Evolutionary conservation across 2,329 filamentous ascomycete genomes (phyloP), one percentile per base, ranked within the genome.

Genomic region (Alternaria viburni): DNA sequence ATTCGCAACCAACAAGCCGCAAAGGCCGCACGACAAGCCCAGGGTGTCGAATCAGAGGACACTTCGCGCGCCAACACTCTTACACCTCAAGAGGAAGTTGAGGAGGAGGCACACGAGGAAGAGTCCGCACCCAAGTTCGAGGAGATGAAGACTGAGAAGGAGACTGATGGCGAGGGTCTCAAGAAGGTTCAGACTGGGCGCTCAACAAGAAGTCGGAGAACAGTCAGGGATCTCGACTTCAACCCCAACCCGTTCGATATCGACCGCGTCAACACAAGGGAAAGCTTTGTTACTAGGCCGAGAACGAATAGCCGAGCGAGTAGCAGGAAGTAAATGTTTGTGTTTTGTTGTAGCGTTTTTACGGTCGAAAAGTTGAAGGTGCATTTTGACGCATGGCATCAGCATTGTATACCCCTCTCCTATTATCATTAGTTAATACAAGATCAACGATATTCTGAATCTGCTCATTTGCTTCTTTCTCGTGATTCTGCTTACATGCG

Each of bases 181-280:
- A 71, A 74, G 67, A 78, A 73, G 64, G 67, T 74, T 5, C 63
- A 68, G 25, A 79, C 76, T 12, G 75, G 72, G 7, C 69, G 75
- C 21, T 78, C 73, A 21, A 72, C 59, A 7, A 70, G 68, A 61
- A 74, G 66, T 51, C 70, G 56, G 55, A 69, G 66, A 59, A 72
- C 72, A 4, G 62, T 70, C 23, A 71, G 74, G 25, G 72, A 65
- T 9, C 63, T 71, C 10, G 72, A 78, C 21, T 79, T 70, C 54
- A 80, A 83, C 49, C 78, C 81, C n/a, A 84, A 81, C 65, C 83
- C 83, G 6, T 85, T 81, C 65, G 82, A 84, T 57, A 80, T 85
- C 44, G 83, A 85, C 64, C 79, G 82, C 2, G 80, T 84, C 13
- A 78, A 85, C 62, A 85, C 83, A 26, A 72, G 79, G 59, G 82